A percentile compares a stretch with the other conserved stretches of the same genome.
Conservation (phyloP, 2,329 filamentous ascomycete species). For the Periglandula ipomoeae region DNA sequence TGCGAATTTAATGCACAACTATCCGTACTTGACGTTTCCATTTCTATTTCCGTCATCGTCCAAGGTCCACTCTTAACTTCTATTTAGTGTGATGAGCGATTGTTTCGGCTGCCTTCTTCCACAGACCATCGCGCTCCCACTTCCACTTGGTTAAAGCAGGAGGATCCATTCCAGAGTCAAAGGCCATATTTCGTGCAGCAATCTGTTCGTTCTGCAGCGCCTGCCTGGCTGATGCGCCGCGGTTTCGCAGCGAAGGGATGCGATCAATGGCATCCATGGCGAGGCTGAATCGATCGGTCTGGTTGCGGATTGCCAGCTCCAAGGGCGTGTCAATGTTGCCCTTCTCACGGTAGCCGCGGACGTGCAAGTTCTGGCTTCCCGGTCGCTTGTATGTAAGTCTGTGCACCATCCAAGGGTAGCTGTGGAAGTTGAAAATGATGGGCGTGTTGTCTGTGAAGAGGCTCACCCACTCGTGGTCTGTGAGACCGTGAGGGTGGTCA, state of each 20-base stretch:
- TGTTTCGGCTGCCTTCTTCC: constrained; percentile 21
- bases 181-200: constrained; percentile 53
- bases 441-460: constrained; percentile 66
- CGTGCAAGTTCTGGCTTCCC: constrained; percentile 58
- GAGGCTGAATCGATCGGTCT: constrained; percentile 67
- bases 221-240: constrained; percentile 52
- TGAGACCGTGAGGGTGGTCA: constrained; percentile 66
- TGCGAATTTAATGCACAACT: neutral
- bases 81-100: neutral
- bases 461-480: constrained; percentile 54
- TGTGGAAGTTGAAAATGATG: constrained; percentile 78
- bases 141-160: constrained; percentile 55
- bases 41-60: neutral
- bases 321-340: constrained; percentile 77
- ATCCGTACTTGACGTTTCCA: neutral
- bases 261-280: constrained; percentile 70
- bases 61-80: neutral
- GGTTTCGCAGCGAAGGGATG: constrained; percentile 53
- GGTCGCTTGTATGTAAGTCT: constrained; percentile 67
- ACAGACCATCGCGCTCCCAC: constrained; percentile 44
- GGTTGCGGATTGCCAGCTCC: constrained; percentile 68
- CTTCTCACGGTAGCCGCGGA: constrained; percentile 75
- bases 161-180: constrained; percentile 62
- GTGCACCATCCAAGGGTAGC: constrained; percentile 73
- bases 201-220: constrained; percentile 56